Base-by-base conservation (phyloP, 495 filamentous ascomycete genomes). In the Neurospora sublineolata region DNA sequence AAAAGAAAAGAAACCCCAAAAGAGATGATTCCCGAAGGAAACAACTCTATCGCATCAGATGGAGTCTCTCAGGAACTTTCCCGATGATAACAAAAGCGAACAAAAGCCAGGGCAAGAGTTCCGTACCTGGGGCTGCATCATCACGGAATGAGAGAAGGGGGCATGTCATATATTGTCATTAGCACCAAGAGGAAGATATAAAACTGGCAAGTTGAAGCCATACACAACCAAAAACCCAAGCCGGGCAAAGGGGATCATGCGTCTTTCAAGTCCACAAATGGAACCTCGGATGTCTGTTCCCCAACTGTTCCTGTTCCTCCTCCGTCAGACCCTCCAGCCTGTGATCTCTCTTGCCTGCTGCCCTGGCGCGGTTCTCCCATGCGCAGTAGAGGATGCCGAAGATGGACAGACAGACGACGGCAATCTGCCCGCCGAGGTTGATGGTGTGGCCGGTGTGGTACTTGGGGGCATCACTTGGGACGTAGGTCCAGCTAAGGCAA, bases 361-460 rank as follows among this genome's bases (percentile, higher is more conserved):
- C 84, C 3, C 87, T 79, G 20, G 82, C 72, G 8, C 74, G 78
- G 77, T 89, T 89, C 80, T 89, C 86, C 74, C 79, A 80, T 30
- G 76, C 72, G 75, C 83, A 85, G 73, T 88, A 89, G 20, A 78
- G 60, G 58, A 89, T 84, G 11, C 86, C 86, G 33, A 82, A 81
- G 27, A 81, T 27, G 38, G 84, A 69, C 18, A 88, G 80, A 68
- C 80, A 73, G 12, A 84, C 73, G 6, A 79, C 81, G 27, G 72
- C 76, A 36, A 83, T 72, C 73, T 89, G 84, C 4, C 82, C 84
- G 37, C 71, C 81, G 30, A 89, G 77, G 75, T 89, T 89, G 83
- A 89, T 89, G 23, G 84, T 81, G 78, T 89, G 87, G 37, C 87
- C 87, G 38, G 78, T 85, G 69, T 75, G 76, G 75, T 87, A 89